These are phyloP conservation scores for Ophiocordyceps australis DNA, from an alignment of 2,329 filamentous ascomycete genomes.

Conservation along the genomic window DNA sequence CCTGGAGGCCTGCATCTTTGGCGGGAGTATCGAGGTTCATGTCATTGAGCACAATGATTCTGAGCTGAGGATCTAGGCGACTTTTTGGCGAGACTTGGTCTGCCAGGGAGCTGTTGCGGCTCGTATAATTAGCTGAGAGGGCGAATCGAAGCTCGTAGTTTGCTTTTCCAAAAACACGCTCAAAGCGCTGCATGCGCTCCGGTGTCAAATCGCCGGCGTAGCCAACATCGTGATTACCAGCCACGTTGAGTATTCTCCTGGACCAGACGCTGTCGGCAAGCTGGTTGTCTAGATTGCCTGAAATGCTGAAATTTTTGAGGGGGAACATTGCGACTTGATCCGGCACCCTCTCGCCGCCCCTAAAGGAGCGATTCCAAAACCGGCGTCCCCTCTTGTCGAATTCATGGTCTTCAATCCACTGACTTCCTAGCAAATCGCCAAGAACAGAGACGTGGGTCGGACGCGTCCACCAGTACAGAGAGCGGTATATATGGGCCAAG, in stretches of 20 bases:
- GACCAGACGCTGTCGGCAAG: constrained; percentile 41
- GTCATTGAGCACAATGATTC: constrained; percentile 74
- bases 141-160: constrained; percentile 79
- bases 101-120: constrained; percentile 20
- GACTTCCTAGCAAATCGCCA: constrained; percentile 81
- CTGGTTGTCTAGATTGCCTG: constrained; percentile 26
- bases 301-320: constrained; percentile 26
- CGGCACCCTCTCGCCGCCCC: constrained; percentile 44
- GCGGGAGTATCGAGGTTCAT: constrained; percentile 88
- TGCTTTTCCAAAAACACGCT: constrained; percentile 65
- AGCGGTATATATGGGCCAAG: constrained; percentile 79
- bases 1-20: constrained; percentile 45
- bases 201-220: constrained; percentile 81
- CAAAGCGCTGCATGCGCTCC: constrained; percentile 64
- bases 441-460: constrained; percentile 82
- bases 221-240: constrained; percentile 90
- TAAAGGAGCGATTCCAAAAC: constrained; percentile 70
- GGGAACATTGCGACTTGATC: constrained; percentile 33
- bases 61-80: constrained; percentile 46
- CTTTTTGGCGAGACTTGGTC: constrained; percentile 26
- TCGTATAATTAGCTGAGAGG: constrained; percentile 25
- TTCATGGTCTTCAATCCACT: constrained; percentile 81
- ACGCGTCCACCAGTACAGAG: constrained; percentile 62
- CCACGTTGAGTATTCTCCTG: constrained; percentile 70
- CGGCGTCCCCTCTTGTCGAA: constrained; percentile 55